Evolutionary conservation across 2,329 filamentous ascomycete genomes (phyloP).

Genomic region (Tricladium varicosporioides): DNA sequence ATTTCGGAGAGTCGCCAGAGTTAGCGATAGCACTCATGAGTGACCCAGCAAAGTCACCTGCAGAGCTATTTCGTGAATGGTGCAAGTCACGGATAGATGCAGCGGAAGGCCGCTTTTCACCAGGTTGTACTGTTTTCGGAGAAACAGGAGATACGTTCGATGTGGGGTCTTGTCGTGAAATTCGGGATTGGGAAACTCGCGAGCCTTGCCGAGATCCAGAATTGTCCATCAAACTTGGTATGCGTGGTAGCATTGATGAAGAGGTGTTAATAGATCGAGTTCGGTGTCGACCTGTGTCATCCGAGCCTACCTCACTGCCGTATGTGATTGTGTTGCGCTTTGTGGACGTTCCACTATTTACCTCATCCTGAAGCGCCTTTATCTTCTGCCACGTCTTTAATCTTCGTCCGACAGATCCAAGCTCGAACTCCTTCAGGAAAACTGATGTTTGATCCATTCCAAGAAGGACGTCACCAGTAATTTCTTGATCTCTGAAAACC

Average conservation of each 20-base stretch:
- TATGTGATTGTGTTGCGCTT: conserved; percentile 55
- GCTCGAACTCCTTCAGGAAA: conserved; percentile 92
- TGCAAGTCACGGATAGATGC: conserved; percentile 80
- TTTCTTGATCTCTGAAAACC: conserved; percentile 94
- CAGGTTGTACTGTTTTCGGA: conserved; percentile 32
- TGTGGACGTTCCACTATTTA: conserved; percentile 52
- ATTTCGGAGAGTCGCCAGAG: conserved; percentile 8
- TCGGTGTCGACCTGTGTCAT: conserved; percentile 48
- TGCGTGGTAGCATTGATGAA: conserved; percentile 28
- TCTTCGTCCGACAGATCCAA: conserved; percentile 85
- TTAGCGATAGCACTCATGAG: conserved; percentile 42
- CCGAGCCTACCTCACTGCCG: conserved; percentile 57
- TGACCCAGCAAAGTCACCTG: conserved; percentile 39
- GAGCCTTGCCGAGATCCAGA: conserved; percentile 27
- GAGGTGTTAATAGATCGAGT: conserved; percentile 35
- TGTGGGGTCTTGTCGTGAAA: conserved; percentile 36
- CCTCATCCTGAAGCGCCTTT: conserved; percentile 85
- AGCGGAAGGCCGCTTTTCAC: conserved; percentile 67
- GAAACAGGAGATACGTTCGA: conserved; percentile 43
- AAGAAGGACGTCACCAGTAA: conserved; percentile 86
- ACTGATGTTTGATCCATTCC: conserved; percentile 95
- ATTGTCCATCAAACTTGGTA: conserved; percentile 30
- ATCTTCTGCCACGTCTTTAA: conserved; percentile 97
- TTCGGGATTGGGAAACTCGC: conserved; percentile 31
- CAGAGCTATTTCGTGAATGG: conserved; percentile 80